Evolutionary conservation across 139 green algal genomes (phyloP), one percentile per base, ranked within the genome.

Genomic region (Astrephomene gubernaculifera): DNA sequence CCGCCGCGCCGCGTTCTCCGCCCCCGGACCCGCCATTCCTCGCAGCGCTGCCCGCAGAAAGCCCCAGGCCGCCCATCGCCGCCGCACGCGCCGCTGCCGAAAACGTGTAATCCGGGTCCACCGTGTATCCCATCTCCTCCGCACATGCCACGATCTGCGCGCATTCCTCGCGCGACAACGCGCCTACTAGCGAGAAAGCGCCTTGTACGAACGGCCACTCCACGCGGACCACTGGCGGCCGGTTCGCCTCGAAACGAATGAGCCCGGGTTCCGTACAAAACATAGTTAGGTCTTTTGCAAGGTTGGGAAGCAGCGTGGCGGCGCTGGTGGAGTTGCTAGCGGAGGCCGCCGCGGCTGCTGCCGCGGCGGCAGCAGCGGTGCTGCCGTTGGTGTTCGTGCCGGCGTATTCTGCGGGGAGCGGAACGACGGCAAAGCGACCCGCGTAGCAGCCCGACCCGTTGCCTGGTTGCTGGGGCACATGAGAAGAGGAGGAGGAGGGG

Each of bases 1-100:
- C 87, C 49, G 86, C 87, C 1, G 89, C 91, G n/a, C 79, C 79
- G 35, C 82, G 53, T 69, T 90, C 82, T 29, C 87, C 87, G 2
- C 83, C 73, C 27, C 82, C 87, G 33, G 44, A 39, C 52, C 63
- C 85, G 41, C 71, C 86, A 35, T 53, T 87, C 49, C 72, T 79
- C 35, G 64, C 86, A 38, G 86, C 64, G 65, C 70, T 74, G 49
- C 25, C 21, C 22, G 35, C 57, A 7, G 79, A 27, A 22, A 84
- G 27, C 22, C 78, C 78, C 24, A 63, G n/a, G n/a, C n/a, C n/a
- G 64, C 78, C 78, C 0, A 53, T 69, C 24, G 69, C 81, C 21
- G 65, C 81, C 7, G 81, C 53, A 4, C 53, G 38, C 4, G 81
- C 68, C 25, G 81, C 68, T 53, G 68, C 68, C 31, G 53, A 79